Conservation (phyloP, 345 rosid genomes). For the Kernera saxatilis region DNA sequence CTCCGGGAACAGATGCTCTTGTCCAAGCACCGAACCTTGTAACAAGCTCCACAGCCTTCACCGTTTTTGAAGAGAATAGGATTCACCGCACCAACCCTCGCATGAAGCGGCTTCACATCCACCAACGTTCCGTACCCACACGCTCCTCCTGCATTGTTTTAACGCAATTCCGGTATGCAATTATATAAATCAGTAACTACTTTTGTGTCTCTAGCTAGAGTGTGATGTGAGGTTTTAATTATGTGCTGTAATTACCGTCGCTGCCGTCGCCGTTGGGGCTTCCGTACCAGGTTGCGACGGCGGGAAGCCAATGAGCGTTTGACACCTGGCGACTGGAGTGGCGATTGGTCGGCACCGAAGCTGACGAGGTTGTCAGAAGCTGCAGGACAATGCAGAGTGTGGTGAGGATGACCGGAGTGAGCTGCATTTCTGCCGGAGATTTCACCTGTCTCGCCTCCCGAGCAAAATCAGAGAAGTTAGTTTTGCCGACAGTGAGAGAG, state of each 20-base stretch:
- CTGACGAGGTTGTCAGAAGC: constrained; percentile 8
- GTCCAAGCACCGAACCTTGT: constrained; percentile 79
- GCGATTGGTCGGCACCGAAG: neutral
- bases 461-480: neutral
- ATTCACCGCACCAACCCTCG: constrained; percentile 93
- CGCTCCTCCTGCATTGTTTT: constrained; percentile 64
- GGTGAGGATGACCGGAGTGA: neutral
- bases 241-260: constrained; percentile 45
- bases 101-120: constrained; percentile 82
- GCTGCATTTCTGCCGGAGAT: constrained; percentile 35
- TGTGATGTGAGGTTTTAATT: neutral
- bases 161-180: neutral
- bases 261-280: constrained; percentile 93
- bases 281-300: constrained; percentile 99
- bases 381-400: constrained; percentile 19
- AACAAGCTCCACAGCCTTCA: constrained; percentile 93
- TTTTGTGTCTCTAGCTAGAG: neutral
- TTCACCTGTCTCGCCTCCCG: neutral
- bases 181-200: neutral
- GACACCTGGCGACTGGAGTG: constrained; percentile 26
- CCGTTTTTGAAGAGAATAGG: constrained; percentile 81
- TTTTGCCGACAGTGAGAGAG: constrained; percentile 29
- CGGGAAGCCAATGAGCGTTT: constrained; percentile 64
- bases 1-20: constrained; percentile 71
- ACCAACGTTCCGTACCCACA: constrained; percentile 93